Evolutionary conservation across 495 filamentous ascomycete species (phyloP).

Genomic region (Neurospora sp.): DNA sequence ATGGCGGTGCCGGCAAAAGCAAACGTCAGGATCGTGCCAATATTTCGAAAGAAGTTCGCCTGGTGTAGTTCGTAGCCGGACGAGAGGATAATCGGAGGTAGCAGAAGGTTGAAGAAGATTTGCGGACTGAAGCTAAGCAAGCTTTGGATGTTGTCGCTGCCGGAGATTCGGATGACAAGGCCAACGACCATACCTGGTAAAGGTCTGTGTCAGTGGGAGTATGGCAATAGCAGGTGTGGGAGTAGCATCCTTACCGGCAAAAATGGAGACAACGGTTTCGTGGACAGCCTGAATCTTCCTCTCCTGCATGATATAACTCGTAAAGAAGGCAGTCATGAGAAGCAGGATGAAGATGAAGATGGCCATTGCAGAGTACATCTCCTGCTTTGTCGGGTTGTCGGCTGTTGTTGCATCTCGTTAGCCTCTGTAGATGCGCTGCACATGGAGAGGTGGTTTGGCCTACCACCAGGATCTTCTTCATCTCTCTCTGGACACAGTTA

Average conservation of each 20-base stretch:
- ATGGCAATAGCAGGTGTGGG: background rate
- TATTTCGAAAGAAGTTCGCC: constrained; percentile 97
- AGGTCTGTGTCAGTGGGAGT: constrained; percentile 4
- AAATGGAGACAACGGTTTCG: constrained; percentile 96
- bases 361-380: constrained; percentile 91
- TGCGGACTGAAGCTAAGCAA: constrained; percentile 95
- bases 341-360: constrained; percentile 92
- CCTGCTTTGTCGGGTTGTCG: constrained; percentile 52
- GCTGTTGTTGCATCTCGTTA: constrained; percentile 24
- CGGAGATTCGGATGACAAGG: constrained; percentile 71
- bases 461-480: constrained; percentile 43
- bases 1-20: constrained; percentile 97
- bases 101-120: constrained; percentile 96
- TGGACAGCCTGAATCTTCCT: constrained; percentile 94
- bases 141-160: constrained; percentile 70
- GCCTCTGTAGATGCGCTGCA: background rate
- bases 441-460: constrained; percentile 1
- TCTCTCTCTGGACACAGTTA: constrained; percentile 33
- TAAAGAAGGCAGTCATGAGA: constrained; percentile 88
- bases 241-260: constrained; percentile 59
- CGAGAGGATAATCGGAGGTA: constrained; percentile 93
- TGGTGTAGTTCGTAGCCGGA: constrained; percentile 97
- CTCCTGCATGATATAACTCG: constrained; percentile 91
- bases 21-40: constrained; percentile 96
- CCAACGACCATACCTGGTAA: constrained; percentile 85